A percentile compares a stretch with the other conserved stretches of the same genome.
phyloP scores from a whole-genome alignment of 2,329 filamentous ascomycete genomes.

The Verticillium nubilum region DNA sequence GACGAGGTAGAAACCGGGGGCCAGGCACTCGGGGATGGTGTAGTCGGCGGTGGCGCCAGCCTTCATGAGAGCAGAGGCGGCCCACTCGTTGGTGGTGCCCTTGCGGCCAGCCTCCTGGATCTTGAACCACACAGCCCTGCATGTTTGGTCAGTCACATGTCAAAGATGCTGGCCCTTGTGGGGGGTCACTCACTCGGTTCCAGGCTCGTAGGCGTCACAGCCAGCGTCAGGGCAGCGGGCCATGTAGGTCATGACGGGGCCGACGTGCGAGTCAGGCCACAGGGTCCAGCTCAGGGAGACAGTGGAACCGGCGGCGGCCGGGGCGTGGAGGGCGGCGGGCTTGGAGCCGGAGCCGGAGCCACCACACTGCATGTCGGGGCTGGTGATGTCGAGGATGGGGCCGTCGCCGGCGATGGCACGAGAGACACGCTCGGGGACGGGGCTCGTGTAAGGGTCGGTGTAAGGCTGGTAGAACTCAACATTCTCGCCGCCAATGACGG shows the following conservation, averaged over 20 bases:
- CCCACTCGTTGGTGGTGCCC: slow-evolving; percentile 45
- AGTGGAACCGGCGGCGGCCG: slow-evolving; percentile 45
- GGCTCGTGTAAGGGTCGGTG: slow-evolving; percentile 34
- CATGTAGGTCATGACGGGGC: slow-evolving; percentile 55
- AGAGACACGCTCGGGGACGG: slow-evolving; percentile 43
- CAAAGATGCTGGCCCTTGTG: no score
- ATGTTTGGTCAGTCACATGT: slow-evolving; percentile 14
- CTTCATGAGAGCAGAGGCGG: slow-evolving; percentile 36
- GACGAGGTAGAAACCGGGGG: slow-evolving; percentile 44
- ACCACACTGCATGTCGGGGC: slow-evolving; percentile 51
- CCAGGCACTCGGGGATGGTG: slow-evolving; percentile 42
- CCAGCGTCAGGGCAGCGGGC: slow-evolving; percentile 48
- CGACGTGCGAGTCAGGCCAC: slow-evolving; percentile 44
- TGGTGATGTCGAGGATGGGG: slow-evolving; percentile 46
- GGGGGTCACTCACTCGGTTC: slow-evolving; percentile 26
- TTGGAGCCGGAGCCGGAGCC: slow-evolving; percentile 41
- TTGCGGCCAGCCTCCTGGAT: slow-evolving; percentile 41
- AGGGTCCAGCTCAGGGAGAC: slow-evolving; percentile 52
- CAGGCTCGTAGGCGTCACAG: slow-evolving; percentile 44
- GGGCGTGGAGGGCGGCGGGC: slow-evolving; percentile 49
- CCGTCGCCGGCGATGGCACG: slow-evolving; percentile 53
- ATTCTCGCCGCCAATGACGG: slow-evolving; percentile 31
- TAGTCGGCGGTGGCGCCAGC: slow-evolving; percentile 34
- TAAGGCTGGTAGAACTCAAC: slow-evolving; percentile 31
- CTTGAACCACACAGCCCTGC: slow-evolving; percentile 48